Evolutionary conservation across 2,329 filamentous ascomycete species (phyloP).

Genomic region (Aspergillus flavus): DNA sequence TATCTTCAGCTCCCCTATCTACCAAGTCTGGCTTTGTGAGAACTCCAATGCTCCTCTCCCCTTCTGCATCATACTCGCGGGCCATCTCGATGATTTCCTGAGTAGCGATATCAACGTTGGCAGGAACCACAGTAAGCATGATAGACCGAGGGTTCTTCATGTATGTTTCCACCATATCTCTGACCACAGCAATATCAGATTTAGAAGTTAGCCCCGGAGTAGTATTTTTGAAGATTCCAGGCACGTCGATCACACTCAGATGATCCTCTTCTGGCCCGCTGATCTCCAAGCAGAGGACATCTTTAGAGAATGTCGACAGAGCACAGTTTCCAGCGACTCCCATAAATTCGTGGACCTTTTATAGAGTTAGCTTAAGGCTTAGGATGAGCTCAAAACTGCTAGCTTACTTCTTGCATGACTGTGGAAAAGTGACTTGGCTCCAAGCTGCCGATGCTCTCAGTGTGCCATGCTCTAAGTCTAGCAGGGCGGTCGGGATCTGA

Average conservation of each 20-base stretch:
- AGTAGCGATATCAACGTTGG: slow-evolving; percentile 49
- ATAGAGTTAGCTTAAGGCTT: not conserved
- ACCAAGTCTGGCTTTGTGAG: slow-evolving; percentile 65
- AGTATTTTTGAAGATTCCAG: slow-evolving; percentile 48
- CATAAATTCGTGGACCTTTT: slow-evolving; percentile 29
- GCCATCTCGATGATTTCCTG: slow-evolving; percentile 51
- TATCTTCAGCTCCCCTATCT: slow-evolving; percentile 32
- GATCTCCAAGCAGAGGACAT: slow-evolving; percentile 49
- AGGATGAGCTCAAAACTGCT: not conserved
- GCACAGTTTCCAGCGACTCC: slow-evolving; percentile 23
- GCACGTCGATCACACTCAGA: slow-evolving; percentile 50
- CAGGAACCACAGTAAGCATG: slow-evolving; percentile 48
- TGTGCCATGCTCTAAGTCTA: slow-evolving; percentile 28
- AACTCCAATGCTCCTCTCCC: slow-evolving; percentile 47
- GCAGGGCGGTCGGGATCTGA: slow-evolving; percentile 19
- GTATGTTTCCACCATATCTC: slow-evolving; percentile 42
- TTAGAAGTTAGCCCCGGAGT: slow-evolving; percentile 39
- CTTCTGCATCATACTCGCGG: slow-evolving; percentile 36
- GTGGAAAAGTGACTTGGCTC: slow-evolving; percentile 15
- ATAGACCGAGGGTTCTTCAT: slow-evolving; percentile 44
- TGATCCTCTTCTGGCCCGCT: slow-evolving; percentile 43
- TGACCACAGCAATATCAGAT: slow-evolving; percentile 41
- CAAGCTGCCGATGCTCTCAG: not conserved
- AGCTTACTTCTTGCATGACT: slow-evolving; percentile 31
- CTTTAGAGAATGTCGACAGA: slow-evolving; percentile 41